A percentile compares a stretch with the other conserved stretches of the same genome.
Conservation (phyloP, 805 yeast species). For the Nakazawaea molendinolei region DNA sequence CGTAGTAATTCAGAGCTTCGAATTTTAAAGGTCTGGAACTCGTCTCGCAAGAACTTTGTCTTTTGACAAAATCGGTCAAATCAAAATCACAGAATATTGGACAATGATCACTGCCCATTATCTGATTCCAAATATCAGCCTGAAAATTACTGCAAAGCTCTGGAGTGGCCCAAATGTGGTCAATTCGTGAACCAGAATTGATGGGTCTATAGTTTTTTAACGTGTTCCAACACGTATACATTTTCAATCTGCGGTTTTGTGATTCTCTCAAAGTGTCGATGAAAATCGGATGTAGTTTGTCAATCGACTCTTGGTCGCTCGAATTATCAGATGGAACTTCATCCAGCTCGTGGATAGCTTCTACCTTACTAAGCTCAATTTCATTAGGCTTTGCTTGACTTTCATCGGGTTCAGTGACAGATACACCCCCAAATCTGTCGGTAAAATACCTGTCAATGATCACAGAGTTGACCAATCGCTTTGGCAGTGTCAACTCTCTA, state of each 20-base stretch:
- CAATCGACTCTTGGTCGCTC: no score
- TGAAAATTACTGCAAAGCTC: conserved; percentile 27
- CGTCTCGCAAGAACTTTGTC: conserved; percentile 5
- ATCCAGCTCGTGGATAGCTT: no score
- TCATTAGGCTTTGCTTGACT: no score
- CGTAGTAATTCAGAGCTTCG: conserved; percentile 48
- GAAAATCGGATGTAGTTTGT: conserved; percentile 39
- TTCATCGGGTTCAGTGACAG: no score
- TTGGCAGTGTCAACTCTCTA: conserved; percentile 31
- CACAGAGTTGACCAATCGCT: conserved; percentile 41
- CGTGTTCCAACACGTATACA: conserved; percentile 94
- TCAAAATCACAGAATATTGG: conserved; percentile 72
- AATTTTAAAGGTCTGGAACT: no score
- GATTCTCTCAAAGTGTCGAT: conserved; percentile 51
- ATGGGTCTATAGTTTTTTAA: conserved; percentile 66
- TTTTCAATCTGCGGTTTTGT: conserved; percentile 50
- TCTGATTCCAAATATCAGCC: conserved; percentile 57
- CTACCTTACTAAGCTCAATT: no score
- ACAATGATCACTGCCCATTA: conserved; percentile 92
- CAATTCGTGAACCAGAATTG: conserved; percentile 86
- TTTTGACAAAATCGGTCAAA: conserved; percentile 4
- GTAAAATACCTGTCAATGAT: conserved; percentile 18
- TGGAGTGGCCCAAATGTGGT: conserved; percentile 54
- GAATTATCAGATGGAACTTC: no score
- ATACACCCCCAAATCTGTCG: not conserved